A percentile compares a stretch with the other conserved stretches of the same genome.
Evolutionary conservation across 2,329 filamentous ascomycete species (phyloP).

Genomic region (Corinectria fuckeliana): DNA sequence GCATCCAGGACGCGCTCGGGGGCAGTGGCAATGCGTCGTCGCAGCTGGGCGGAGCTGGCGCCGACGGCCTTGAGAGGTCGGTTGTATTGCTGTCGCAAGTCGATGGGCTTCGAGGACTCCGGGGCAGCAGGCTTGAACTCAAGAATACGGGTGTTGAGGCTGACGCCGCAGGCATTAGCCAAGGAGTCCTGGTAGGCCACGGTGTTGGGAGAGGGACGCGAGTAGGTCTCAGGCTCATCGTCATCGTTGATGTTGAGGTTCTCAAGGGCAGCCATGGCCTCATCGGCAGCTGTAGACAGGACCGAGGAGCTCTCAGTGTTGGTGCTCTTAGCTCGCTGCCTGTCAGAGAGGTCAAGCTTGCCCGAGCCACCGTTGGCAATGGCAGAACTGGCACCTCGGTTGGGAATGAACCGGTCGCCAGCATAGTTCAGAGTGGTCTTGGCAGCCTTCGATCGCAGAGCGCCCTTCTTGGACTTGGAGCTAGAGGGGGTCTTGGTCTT

Average conservation of each 20-base stretch:
- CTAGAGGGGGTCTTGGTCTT: conserved; percentile 64
- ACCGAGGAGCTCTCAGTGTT: conserved; percentile 74
- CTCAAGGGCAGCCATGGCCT: conserved; percentile 80
- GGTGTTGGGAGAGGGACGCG: conserved; percentile 83
- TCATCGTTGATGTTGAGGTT: conserved; percentile 77
- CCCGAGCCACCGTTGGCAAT: conserved; percentile 81
- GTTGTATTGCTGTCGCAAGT: conserved; percentile 97
- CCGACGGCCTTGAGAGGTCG: conserved; percentile 83
- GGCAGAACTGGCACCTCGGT: conserved; percentile 87
- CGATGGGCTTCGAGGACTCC: conserved; percentile 97
- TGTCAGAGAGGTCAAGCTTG: conserved; percentile 78
- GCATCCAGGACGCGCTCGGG: conserved; percentile 97
- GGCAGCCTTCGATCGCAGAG: conserved; percentile 62
- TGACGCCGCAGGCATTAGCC: conserved; percentile 89
- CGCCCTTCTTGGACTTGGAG: conserved; percentile 62
- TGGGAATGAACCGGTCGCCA: conserved; percentile 95
- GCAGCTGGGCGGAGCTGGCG: conserved; percentile 80
- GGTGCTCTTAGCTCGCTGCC: conserved; percentile 75
- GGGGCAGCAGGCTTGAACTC: conserved; percentile 98
- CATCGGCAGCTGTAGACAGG: conserved; percentile 80
- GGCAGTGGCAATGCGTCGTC: conserved; percentile 89
- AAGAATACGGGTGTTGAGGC: conserved; percentile 91
- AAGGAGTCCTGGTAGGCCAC: conserved; percentile 92
- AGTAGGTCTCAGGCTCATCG: conserved; percentile 71
- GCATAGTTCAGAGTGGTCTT: conserved; percentile 84